These are phyloP conservation scores for Hypoxylon sp. DNA, from an alignment of 2,329 filamentous ascomycete species.

Conservation along the genomic window DNA sequence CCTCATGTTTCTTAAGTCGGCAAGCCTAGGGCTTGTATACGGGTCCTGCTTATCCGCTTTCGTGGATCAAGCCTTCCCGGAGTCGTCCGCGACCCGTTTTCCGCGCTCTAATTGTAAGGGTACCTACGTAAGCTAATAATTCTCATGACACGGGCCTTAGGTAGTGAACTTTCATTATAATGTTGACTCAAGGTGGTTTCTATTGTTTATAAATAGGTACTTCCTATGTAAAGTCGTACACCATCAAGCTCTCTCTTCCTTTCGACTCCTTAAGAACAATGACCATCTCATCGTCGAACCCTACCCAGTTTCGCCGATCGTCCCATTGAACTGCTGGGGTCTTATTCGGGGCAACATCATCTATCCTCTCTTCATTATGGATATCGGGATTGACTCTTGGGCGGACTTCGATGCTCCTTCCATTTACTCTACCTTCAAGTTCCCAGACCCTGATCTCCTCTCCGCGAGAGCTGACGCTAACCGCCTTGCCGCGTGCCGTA, in stretches of 20 bases:
- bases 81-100: conserved; percentile 57
- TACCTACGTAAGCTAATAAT: not conserved
- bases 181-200: not conserved
- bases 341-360: not conserved
- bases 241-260: conserved; percentile 80
- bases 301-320: conserved; percentile 76
- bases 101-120: too few relatives aligned
- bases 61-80: conserved; percentile 59
- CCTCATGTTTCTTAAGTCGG: conserved; percentile 57
- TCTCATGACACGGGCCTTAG: not conserved
- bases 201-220: not conserved
- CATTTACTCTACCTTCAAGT: conserved; percentile 77
- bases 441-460: conserved; percentile 90
- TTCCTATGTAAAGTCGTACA: conserved; percentile 83
- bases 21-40: conserved; percentile 5
- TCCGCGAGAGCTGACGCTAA: conserved; percentile 87
- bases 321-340: conserved; percentile 55
- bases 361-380: conserved; percentile 40
- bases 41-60: conserved; percentile 21
- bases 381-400: conserved; percentile 54
- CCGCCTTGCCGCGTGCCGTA: conserved; percentile 85
- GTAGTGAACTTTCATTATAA: not conserved
- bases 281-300: conserved; percentile 94
- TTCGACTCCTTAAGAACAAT: conserved; percentile 82
- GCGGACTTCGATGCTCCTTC: conserved; percentile 66